Percentiles rank a stretch among this genome's conserved stretches.
Evolutionary conservation across 2,329 filamentous ascomycete genomes (phyloP).

Genomic region (Sporothrix euskadiensis): DNA sequence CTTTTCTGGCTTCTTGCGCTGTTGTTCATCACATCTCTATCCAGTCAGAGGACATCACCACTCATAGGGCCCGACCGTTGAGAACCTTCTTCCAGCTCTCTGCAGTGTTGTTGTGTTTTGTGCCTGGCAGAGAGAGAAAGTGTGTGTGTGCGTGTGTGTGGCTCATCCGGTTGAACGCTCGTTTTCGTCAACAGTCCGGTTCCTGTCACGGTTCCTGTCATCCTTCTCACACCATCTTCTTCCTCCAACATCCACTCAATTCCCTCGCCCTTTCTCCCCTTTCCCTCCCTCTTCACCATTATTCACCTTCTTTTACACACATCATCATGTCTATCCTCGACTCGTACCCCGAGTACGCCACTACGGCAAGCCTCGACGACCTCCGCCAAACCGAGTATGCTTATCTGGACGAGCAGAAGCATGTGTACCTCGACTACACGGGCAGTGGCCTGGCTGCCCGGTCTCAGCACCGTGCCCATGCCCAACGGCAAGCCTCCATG

Average conservation of each 20-base stretch:
- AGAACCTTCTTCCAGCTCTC: too few species aligned
- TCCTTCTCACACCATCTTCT: constrained; percentile 1
- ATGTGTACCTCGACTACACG: constrained; percentile 47
- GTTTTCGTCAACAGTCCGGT: neutral
- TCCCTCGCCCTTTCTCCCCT: neutral
- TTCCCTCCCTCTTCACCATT: neutral
- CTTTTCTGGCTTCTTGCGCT: neutral
- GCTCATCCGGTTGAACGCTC: neutral
- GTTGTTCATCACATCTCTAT: neutral
- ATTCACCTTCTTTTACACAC: neutral
- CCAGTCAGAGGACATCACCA: neutral
- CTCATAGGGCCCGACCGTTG: neutral
- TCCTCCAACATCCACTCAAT: neutral
- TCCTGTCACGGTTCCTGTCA: neutral
- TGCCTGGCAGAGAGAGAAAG: neutral
- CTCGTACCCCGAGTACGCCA: constrained; percentile 41
- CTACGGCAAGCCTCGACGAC: constrained; percentile 39
- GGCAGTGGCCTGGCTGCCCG: constrained; percentile 43
- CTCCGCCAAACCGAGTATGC: constrained; percentile 41
- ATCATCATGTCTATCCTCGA: constrained; percentile 31
- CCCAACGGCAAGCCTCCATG: constrained; percentile 36
- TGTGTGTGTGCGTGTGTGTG: neutral
- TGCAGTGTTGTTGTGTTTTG: too few species aligned
- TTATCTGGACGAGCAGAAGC: constrained; percentile 43
- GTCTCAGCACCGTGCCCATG: constrained; percentile 40